Evolutionary conservation across 202 grass and related monocot genomes (phyloP).

Genomic region (Eragrostis tef): DNA sequence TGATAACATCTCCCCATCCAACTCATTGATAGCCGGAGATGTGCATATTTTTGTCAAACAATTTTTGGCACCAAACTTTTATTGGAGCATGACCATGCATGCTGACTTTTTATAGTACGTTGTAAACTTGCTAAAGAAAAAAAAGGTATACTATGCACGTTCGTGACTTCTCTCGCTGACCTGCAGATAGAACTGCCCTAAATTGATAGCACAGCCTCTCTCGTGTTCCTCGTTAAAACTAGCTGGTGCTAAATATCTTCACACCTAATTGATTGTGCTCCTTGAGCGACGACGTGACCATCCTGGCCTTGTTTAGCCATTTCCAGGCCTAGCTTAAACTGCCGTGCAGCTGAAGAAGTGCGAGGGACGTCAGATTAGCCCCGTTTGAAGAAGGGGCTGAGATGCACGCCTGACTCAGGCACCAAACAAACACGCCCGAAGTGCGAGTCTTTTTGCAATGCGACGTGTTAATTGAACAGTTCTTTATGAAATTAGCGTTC

Average conservation of each 20-base stretch:
- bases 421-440: too few relatives aligned
- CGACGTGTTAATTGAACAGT: neutral
- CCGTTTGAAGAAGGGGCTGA: too few relatives aligned
- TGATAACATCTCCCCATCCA: slow-evolving; percentile 66
- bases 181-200: neutral
- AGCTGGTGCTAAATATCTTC: neutral
- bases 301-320: neutral
- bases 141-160: too few relatives aligned
- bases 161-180: slow-evolving; percentile 32
- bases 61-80: slow-evolving; percentile 41
- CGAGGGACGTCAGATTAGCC: neutral
- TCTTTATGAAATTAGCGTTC: neutral
- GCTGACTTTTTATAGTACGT: slow-evolving; percentile 13
- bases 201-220: neutral
- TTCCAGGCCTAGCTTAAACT: neutral
- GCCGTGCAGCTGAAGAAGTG: neutral
- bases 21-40: slow-evolving; percentile 47
- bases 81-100: slow-evolving; percentile 19
- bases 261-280: neutral
- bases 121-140: neutral
- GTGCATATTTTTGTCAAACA: neutral
- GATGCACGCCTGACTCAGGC: too few relatives aligned
- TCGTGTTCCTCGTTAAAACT: neutral
- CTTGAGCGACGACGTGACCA: neutral
- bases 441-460: neutral